Evolutionary conservation across 1,284 basidiomycete species (phyloP).

Genomic region (Tylopilus microsporus): DNA sequence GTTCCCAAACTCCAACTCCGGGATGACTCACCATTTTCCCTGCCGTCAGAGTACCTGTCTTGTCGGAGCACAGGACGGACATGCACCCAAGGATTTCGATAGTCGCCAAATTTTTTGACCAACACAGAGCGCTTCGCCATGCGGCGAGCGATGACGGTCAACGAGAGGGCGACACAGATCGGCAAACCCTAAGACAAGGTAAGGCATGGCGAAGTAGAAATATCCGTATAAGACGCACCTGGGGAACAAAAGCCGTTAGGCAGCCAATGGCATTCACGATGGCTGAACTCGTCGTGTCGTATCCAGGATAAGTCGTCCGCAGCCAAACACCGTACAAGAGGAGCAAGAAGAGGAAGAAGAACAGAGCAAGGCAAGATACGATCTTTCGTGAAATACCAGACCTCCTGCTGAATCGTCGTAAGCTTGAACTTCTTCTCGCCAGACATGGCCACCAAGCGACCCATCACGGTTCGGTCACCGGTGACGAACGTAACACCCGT

Average conservation of each 20-base stretch:
- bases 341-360: constrained; percentile 39
- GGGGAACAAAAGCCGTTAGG: constrained; percentile 46
- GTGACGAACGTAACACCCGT: constrained; percentile 54
- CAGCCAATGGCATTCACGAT: constrained; percentile 47
- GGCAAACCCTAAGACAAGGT: constrained; percentile 37
- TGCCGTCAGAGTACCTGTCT: constrained; percentile 45
- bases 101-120: constrained; percentile 54
- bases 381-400: constrained; percentile 48
- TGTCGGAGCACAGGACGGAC: constrained; percentile 56
- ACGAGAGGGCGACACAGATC: constrained; percentile 44
- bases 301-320: constrained; percentile 34
- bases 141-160: constrained; percentile 47
- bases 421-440: constrained; percentile 45
- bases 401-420: constrained; percentile 46
- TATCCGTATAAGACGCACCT: constrained; percentile 23
- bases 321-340: constrained; percentile 45
- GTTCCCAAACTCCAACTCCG: neutral
- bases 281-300: constrained; percentile 35
- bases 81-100: constrained; percentile 59
- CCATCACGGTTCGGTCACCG: constrained; percentile 55
- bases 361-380: constrained; percentile 37
- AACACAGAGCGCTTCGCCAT: constrained; percentile 51
- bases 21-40: constrained; percentile 33
- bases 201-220: neutral
- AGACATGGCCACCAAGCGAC: constrained; percentile 44